Base-by-base conservation (phyloP, 306 rosid species). In the Alnus glutinosa region DNA sequence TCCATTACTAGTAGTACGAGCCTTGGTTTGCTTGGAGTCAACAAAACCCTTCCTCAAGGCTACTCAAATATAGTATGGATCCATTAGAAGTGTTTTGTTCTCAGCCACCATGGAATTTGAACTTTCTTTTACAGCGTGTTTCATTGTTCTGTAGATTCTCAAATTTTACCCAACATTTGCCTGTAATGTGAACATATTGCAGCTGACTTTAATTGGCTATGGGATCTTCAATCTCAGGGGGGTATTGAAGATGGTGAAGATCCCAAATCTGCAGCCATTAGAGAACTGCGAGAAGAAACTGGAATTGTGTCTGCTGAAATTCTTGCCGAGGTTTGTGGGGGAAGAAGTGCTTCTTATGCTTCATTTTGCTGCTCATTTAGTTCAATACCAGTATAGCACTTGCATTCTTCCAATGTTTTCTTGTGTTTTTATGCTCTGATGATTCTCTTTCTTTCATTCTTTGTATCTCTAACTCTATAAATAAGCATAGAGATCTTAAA, bases 191-290 rank as follows among this genome's bases (percentile, higher is more conserved):
- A 19, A 51, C 73, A 59, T 39, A 44, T 81, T 71, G 52, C 64
- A 14, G 74, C 73, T n/a, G 51, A 16, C 28, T 68, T 68, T 18
- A 68, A 18, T 39, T 68, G 51, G 51, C 15, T 73, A 73, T 73
- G 66, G 73, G 69, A 37, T 82, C 55, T 61, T 72, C 63, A 59
- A 79, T 88, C 48, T 55, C 77, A 95, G 98, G 98, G 98, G 2
- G 98, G 92, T 15, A 93, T 95, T 75, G 98, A 95, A 82, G 98
- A 95, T 28, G 98, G 98, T 32, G 98, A 95, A 79, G 98, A 95
- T 51, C 98, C 97, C 7, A 91, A 89, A 88, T 87, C 78, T 34
- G 98, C 98, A 36, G 98, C 98, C 52, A 77, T 91, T 47, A 84
- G 98, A 85, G 98, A 92, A 87, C 90, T 95, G 48, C 89, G 79